Evolutionary conservation across 441 rosid genomes (phyloP), one percentile per base, ranked within the genome.

Genomic region (Adansonia rubrostipa): DNA sequence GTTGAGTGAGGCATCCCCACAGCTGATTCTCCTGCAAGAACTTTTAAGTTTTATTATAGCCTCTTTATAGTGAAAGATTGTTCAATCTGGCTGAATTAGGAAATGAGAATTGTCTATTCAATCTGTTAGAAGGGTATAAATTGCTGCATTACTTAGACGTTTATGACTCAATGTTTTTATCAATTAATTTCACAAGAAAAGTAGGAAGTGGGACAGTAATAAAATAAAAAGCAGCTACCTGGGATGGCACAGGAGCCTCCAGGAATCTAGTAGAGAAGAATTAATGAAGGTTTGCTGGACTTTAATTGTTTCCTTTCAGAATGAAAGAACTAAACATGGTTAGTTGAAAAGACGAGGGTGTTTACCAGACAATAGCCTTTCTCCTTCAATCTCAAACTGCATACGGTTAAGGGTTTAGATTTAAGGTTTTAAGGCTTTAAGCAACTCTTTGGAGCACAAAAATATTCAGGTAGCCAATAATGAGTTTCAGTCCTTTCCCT

Each of bases 101-200:
- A n/a, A 63, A 2, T 33, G 20, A 4, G 48, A 36, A 64, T 64
- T 36, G 17, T 64, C 11, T 15, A 15, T 36, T 36, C 2, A 5
- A 15, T 36, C 5, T 15, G 13, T 33, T 63, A 62, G 28, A 61
- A 0, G 17, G 13, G 42, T 5, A 24, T 20, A 20, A 9, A 58
- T 28, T 11, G 66, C 66, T 62, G 67, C 9, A 13, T 33, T 14
- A 33, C 19, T 33, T 13, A 28, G 22, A 64, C 40, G 48, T 64
- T 33, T 51, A 24, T 36, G n/a, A 19, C 47, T 36, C 48, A 64
- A 36, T 36, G 19, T 60, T 60, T 60, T 2, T 11, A 60, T 60
- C 64, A 60, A 60, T 60, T 42, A 14, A 10, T 63, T 17, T 33
- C 68, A 14, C 19, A 44, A 63, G 68, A 63, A 63, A 33, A 63